Conservation (phyloP, 2,329 filamentous ascomycete species). For the Aspergillus niger region DNA sequence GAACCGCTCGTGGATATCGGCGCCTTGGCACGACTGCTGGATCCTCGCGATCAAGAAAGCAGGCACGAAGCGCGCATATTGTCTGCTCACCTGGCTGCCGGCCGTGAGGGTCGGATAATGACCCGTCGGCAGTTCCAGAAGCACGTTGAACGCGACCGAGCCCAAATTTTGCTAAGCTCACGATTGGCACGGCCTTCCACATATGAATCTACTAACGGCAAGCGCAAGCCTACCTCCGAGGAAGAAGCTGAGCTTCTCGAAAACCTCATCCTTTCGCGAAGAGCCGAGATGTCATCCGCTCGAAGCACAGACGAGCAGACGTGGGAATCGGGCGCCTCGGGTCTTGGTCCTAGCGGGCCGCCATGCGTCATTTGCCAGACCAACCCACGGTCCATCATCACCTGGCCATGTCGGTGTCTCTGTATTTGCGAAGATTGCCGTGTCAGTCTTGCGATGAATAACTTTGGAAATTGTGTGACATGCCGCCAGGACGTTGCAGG, state of each 20-base stretch:
- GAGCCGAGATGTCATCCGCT: slow-evolving; percentile 36
- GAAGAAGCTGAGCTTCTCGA: slow-evolving; percentile 63
- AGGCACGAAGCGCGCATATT: slow-evolving; percentile 78
- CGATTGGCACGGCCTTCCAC: slow-evolving; percentile 34
- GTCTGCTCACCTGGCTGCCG: slow-evolving; percentile 72
- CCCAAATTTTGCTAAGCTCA: slow-evolving; percentile 64
- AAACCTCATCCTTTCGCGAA: slow-evolving; percentile 58
- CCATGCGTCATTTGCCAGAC: slow-evolving; percentile 93
- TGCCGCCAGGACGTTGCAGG: slow-evolving; percentile 85
- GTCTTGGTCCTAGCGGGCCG: slow-evolving; percentile 72
- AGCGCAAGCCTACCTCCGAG: slow-evolving; percentile 44
- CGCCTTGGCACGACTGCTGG: slow-evolving; percentile 76
- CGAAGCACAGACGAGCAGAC: slow-evolving; percentile 34
- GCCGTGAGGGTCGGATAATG: slow-evolving; percentile 61
- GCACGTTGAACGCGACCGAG: slow-evolving; percentile 68
- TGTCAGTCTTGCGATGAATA: slow-evolving; percentile 91
- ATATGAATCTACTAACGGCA: slow-evolving; percentile 20
- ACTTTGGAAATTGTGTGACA: slow-evolving; percentile 95
- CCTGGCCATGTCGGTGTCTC: slow-evolving; percentile 95
- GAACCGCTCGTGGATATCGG: slow-evolving; percentile 66
- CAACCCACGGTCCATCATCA: slow-evolving; percentile 80
- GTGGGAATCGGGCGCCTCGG: slow-evolving; percentile 72
- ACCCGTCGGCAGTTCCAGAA: slow-evolving; percentile 78
- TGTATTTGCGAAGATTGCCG: slow-evolving; percentile 94
- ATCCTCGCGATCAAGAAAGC: slow-evolving; percentile 76